Evolutionary conservation across 306 rosid species (phyloP).

Genomic region (Arachis hypogaea): DNA sequence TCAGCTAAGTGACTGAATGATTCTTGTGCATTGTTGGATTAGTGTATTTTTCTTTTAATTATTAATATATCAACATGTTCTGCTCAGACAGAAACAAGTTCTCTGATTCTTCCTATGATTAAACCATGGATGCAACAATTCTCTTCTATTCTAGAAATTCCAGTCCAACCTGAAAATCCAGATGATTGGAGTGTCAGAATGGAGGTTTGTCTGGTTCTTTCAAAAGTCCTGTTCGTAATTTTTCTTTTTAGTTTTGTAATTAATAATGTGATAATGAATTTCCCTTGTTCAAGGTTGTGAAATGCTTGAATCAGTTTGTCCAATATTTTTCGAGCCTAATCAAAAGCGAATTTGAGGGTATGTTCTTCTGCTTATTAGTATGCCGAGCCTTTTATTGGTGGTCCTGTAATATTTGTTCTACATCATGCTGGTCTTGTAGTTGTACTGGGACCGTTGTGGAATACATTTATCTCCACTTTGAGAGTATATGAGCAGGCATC

Average conservation of each 20-base stretch:
- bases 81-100: conserved; percentile 75
- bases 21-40: conserved; percentile 39
- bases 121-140: conserved; percentile 91
- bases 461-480: conserved; percentile 77
- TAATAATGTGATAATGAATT: conserved; percentile 25
- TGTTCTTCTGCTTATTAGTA: conserved; percentile 30
- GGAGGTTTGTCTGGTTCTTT: conserved; percentile 64
- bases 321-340: conserved; percentile 76
- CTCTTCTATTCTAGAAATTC: conserved; percentile 63
- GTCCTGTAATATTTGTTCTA: conserved; percentile 37
- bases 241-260: conserved; percentile 1
- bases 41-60: conserved; percentile 29
- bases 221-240: background rate
- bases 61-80: conserved; percentile 53
- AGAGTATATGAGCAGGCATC: conserved; percentile 73
- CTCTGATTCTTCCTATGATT: conserved; percentile 66
- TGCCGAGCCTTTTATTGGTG: conserved; percentile 23
- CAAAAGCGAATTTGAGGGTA: conserved; percentile 75
- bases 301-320: conserved; percentile 93
- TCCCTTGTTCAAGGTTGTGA: conserved; percentile 66
- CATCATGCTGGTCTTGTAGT: conserved; percentile 56
- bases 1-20: conserved; percentile 25
- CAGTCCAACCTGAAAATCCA: conserved; percentile 86
- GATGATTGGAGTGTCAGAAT: conserved; percentile 89
- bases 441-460: conserved; percentile 81